Conservation (phyloP, 257 asterid genomes). For the Nicotiana undulata region DNA sequence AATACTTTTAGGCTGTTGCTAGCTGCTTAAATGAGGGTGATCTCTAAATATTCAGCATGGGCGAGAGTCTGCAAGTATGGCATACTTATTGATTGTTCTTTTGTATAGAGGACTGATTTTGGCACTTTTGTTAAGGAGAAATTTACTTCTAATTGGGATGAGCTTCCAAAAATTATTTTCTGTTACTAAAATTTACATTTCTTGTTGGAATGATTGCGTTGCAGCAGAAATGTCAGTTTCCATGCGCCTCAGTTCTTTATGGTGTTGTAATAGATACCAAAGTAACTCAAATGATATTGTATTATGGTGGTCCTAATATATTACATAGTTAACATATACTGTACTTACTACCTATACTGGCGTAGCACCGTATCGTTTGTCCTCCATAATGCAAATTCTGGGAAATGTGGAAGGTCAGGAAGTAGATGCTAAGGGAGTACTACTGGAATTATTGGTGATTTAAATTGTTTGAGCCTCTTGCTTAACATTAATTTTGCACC, state of each 20-base stretch:
- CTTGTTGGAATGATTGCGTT: background rate
- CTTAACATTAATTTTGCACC: slow-evolving; percentile 6
- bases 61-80: background rate
- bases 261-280: background rate
- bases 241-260: background rate
- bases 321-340: background rate
- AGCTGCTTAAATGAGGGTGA: background rate
- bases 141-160: background rate
- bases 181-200: background rate
- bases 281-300: background rate
- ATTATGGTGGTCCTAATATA: background rate
- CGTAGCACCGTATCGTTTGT: background rate
- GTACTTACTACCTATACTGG: background rate
- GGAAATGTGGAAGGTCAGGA: background rate
- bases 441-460: background rate
- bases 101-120: background rate
- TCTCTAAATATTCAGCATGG: background rate
- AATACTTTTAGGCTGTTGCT: background rate
- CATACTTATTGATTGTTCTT: background rate
- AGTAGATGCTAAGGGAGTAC: background rate
- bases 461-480: background rate
- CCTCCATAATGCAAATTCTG: background rate
- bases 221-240: background rate
- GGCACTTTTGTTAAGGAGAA: background rate
- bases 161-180: background rate